Conservation (phyloP, 768 basidiomycete species). For the Daedaleopsis sinensis region DNA sequence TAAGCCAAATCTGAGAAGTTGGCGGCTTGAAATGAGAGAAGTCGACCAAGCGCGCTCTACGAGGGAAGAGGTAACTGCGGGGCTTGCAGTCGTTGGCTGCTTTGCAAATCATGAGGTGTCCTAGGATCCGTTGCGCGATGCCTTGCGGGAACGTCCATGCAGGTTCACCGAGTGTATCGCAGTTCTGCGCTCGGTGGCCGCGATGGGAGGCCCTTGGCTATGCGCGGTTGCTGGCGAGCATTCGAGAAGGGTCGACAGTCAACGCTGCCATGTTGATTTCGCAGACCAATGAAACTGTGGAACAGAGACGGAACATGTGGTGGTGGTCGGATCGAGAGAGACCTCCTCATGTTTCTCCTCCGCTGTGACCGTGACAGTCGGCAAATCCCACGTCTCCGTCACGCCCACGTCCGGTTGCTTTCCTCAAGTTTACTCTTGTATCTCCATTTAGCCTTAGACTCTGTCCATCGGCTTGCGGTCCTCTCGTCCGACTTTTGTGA, state of each 20-base stretch:
- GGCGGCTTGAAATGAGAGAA: not conserved
- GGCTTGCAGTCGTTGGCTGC: not conserved
- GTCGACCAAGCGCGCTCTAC: not conserved
- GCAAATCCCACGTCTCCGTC: not conserved
- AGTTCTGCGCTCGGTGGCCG: too few relatives aligned
- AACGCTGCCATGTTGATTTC: not conserved
- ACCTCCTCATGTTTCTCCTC: not conserved
- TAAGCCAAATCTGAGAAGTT: slow-evolving; percentile 14
- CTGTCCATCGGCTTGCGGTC: slow-evolving; percentile 7
- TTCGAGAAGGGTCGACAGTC: slow-evolving; percentile 2
- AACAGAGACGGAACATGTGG: not conserved
- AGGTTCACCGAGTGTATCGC: too few relatives aligned
- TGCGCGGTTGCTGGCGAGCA: not conserved
- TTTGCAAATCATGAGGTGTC: not conserved
- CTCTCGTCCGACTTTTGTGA: slow-evolving; percentile 8
- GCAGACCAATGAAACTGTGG: not conserved
- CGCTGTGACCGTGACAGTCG: not conserved
- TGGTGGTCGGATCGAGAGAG: not conserved
- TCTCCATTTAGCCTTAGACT: slow-evolving; percentile 10
- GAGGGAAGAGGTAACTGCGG: not conserved
- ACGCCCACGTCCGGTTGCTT: not conserved
- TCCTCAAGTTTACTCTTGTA: slow-evolving; percentile 1
- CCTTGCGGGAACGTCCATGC: too few relatives aligned
- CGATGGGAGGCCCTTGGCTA: too few relatives aligned
- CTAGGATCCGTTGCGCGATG: not conserved